Evolutionary conservation across 2,329 filamentous ascomycete species (phyloP).

Genomic region (Aspergillus sp.): DNA sequence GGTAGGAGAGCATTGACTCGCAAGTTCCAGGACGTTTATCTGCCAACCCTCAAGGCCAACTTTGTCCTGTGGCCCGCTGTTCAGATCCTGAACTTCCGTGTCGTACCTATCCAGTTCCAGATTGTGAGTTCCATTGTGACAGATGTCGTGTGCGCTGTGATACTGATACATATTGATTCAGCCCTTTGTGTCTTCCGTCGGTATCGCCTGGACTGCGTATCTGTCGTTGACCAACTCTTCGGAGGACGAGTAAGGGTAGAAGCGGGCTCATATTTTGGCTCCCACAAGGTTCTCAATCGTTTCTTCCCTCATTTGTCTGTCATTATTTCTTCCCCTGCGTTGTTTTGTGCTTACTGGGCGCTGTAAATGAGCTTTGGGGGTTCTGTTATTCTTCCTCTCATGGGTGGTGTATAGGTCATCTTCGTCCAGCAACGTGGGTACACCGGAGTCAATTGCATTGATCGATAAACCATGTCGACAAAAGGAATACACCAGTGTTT

Average conservation of each 20-base stretch:
- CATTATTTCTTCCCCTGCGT: slow-evolving; percentile 8
- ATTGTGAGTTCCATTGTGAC: slow-evolving; percentile 65
- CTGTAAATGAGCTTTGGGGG: slow-evolving; percentile 14
- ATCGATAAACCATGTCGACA: neutral
- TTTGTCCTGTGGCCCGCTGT: slow-evolving; percentile 94
- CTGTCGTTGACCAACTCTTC: slow-evolving; percentile 87
- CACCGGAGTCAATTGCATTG: neutral
- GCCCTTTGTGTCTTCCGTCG: slow-evolving; percentile 94
- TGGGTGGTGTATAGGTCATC: slow-evolving; percentile 19
- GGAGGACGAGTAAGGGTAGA: slow-evolving; percentile 60
- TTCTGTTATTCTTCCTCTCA: slow-evolving; percentile 11
- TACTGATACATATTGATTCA: slow-evolving; percentile 39
- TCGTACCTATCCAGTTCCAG: slow-evolving; percentile 95
- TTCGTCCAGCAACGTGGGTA: slow-evolving; percentile 8
- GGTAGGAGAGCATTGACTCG: slow-evolving; percentile 74
- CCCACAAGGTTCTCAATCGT: slow-evolving; percentile 5
- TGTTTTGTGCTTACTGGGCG: slow-evolving; percentile 17
- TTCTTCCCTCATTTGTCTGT: slow-evolving; percentile 5
- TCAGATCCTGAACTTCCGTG: slow-evolving; percentile 92
- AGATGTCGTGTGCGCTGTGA: neutral
- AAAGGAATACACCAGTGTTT: neutral
- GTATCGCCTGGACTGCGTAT: slow-evolving; percentile 97
- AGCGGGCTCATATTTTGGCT: neutral
- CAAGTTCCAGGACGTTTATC: slow-evolving; percentile 91
- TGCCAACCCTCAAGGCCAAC: slow-evolving; percentile 93